These are phyloP conservation scores for Solanum pimpinellifolium DNA, from an alignment of 257 asterid species.

Conservation along the genomic window DNA sequence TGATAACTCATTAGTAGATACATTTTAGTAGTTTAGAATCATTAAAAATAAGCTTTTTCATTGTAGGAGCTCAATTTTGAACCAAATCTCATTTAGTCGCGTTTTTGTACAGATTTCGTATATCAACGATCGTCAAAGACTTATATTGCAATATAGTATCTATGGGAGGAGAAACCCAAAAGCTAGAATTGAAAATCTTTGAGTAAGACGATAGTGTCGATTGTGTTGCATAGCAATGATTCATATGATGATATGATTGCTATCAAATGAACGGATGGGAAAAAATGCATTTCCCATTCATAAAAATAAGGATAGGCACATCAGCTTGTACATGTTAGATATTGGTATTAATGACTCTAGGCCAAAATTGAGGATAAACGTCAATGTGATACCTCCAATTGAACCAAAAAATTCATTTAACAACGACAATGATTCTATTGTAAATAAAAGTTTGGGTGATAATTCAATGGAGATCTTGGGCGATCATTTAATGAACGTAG, in stretches of 20 bases:
- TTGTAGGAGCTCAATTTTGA: too few relatives aligned
- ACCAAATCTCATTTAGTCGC: background rate
- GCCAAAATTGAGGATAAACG: background rate
- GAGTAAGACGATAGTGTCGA: too few relatives aligned
- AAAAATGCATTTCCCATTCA: too few relatives aligned
- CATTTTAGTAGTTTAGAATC: too few relatives aligned
- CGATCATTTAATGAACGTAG: background rate
- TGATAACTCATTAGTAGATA: too few relatives aligned
- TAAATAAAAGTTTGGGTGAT: too few relatives aligned
- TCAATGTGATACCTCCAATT: background rate
- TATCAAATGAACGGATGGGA: background rate
- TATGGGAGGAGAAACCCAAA: background rate
- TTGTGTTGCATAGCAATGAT: too few relatives aligned
- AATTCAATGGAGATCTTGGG: rapidly evolving
- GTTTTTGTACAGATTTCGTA: background rate
- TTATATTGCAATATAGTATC: background rate
- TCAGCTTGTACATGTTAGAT: background rate
- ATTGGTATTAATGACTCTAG: background rate
- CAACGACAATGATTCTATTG: too few relatives aligned
- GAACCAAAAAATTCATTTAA: background rate
- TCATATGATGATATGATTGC: background rate
- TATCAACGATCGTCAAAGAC: background rate
- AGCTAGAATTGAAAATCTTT: too few relatives aligned
- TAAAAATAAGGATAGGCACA: background rate
- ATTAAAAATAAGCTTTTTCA: too few relatives aligned